Base-by-base conservation (phyloP, 73 alveolate genomes). In the Stentor roeselii region DNA sequence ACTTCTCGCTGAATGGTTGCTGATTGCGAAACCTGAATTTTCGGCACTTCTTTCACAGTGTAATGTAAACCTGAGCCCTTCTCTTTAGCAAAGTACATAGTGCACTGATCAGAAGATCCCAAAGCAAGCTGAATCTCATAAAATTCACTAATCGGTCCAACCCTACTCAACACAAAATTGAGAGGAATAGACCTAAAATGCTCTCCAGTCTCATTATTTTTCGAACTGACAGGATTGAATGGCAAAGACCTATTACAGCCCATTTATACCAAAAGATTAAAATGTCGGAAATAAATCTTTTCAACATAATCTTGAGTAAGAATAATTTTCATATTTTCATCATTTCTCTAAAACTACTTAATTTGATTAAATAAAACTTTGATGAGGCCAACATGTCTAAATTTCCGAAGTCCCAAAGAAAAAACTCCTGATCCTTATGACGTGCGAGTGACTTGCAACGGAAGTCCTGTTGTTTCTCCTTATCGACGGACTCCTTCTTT, bases 351-450 rank as follows among this genome's bases (percentile, higher is more conserved):
- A n/a, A n/a, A n/a, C n/a, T n/a, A n/a, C n/a, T n/a, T n/a, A n/a
- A n/a, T n/a, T n/a, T n/a, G n/a, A n/a, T n/a, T n/a, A n/a, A n/a
- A n/a, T n/a, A n/a, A n/a, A n/a, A n/a, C n/a, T n/a, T n/a, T n/a
- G 39, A 76, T 76, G 84, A 76, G 84, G 74, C 84, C 84, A 76
- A 76, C 84, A 36, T 15, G 6, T 76, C 37, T 76, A 15, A 15
- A 76, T 36, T 76, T 76, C 39, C 60, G 84, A 21, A 76, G 74
- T 39, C 84, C 84, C 39, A 76, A 76, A 39, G 84, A 76, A 76
- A 76, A 76, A 76, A 76, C 84, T 27, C 84, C 84, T 76, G 84
- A 76, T 1, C 39, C 6, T 41, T 76, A 76, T 76, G 74, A 76
- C 39, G 38, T 41, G 21, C 36, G 60, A 21, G 74, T 76, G 27